Percentiles rank a stretch among this genome's conserved stretches.
phyloP scores from a whole-genome alignment of 1,284 basidiomycete species.

The Phenoliferia sp. region DNA sequence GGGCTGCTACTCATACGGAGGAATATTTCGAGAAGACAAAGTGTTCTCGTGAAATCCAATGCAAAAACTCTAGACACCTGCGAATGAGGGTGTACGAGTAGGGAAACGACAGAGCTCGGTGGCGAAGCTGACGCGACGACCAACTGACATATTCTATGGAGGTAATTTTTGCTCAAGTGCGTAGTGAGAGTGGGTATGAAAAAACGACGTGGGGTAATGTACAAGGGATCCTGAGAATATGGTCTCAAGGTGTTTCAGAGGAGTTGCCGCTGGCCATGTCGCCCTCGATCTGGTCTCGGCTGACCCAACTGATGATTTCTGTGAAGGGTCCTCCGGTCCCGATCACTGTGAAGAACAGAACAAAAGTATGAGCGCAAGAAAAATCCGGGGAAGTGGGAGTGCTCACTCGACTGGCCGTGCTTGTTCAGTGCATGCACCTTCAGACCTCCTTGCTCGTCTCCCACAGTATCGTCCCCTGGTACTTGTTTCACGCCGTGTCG shows the following conservation, averaged over 20 bases:
- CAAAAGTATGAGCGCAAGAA: not conserved
- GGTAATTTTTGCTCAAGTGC: too few species aligned
- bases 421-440: not conserved
- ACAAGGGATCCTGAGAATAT: too few species aligned
- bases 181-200: too few species aligned
- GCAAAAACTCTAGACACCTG: too few species aligned
- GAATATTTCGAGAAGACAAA: too few species aligned
- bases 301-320: not conserved
- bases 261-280: not conserved
- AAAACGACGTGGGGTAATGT: too few species aligned
- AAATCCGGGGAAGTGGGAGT: not conserved
- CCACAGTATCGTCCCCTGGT: not conserved
- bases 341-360: not conserved
- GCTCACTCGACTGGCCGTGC: not conserved
- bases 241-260: not conserved
- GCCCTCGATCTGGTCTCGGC: not conserved
- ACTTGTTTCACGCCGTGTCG: conserved; percentile 18
- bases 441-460: conserved; percentile 4
- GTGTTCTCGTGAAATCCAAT: too few species aligned
- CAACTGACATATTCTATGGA: too few species aligned
- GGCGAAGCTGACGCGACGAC: too few species aligned
- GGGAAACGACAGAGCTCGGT: too few species aligned
- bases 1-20: too few species aligned
- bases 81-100: too few species aligned
- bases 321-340: not conserved